Percentiles rank a stretch among this genome's conserved stretches.
Evolutionary conservation across 2,329 filamentous ascomycete species (phyloP).

Genomic region (Orbilia quercus): DNA sequence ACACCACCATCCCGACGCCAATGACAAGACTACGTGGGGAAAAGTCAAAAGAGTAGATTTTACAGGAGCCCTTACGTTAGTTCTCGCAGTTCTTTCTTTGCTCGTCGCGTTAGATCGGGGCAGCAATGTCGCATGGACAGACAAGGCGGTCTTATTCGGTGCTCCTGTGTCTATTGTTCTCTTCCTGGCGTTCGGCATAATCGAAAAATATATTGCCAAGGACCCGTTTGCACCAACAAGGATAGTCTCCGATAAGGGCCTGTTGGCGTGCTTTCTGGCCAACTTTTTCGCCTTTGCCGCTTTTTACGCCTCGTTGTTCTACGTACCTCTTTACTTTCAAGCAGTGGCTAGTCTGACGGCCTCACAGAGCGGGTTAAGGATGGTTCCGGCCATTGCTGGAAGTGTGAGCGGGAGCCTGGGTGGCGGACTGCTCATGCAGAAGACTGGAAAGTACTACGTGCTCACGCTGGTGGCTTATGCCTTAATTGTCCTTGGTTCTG

Average conservation of each 20-base stretch:
- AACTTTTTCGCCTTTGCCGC: slow-evolving; percentile 78
- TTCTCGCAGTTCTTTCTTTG: slow-evolving; percentile 73
- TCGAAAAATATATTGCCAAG: slow-evolving; percentile 75
- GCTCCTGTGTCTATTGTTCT: slow-evolving; percentile 70
- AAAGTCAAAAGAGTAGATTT: slow-evolving; percentile 76
- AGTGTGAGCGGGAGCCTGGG: slow-evolving; percentile 74
- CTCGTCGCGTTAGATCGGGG: slow-evolving; percentile 78
- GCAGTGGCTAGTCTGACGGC: slow-evolving; percentile 74
- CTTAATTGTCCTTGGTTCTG: slow-evolving; percentile 68
- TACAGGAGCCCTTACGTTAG: slow-evolving; percentile 74
- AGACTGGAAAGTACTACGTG: slow-evolving; percentile 77
- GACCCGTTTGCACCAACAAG: slow-evolving; percentile 80
- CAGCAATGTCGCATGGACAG: slow-evolving; percentile 76
- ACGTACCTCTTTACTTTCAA: slow-evolving; percentile 82
- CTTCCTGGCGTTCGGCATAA: slow-evolving; percentile 74
- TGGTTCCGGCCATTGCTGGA: slow-evolving; percentile 74
- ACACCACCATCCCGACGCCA: slow-evolving; percentile 68
- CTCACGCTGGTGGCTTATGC: slow-evolving; percentile 72
- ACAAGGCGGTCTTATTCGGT: slow-evolving; percentile 70
- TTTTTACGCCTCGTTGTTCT: slow-evolving; percentile 73
- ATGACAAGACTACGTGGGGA: slow-evolving; percentile 70
- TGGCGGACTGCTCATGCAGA: slow-evolving; percentile 75
- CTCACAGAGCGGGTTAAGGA: slow-evolving; percentile 72
- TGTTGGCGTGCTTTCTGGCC: slow-evolving; percentile 75
- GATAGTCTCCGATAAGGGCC: slow-evolving; percentile 74